These are phyloP conservation scores for Oryza brachyantha DNA, from an alignment of 176 grass and related monocot species.

Conservation along the genomic window DNA sequence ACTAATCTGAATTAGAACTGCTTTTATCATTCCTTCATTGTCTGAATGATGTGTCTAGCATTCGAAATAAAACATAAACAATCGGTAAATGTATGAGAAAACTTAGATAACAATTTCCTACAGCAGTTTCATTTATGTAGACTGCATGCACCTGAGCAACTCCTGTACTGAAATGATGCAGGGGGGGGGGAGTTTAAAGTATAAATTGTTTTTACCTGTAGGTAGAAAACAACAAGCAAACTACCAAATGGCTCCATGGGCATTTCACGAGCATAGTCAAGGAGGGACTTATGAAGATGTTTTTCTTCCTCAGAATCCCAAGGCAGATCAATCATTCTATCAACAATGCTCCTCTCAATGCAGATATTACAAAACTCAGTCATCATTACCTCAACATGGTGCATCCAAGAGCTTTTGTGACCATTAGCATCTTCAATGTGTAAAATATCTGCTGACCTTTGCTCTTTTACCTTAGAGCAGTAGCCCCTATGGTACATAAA, in stretches of 20 bases:
- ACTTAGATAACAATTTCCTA: background rate
- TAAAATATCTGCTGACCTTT: constrained; percentile 30
- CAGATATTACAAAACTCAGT: constrained; percentile 79
- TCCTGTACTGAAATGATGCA: background rate
- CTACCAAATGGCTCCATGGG: constrained; percentile 62
- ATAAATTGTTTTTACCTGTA: constrained; percentile 65
- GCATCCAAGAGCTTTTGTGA: constrained; percentile 42
- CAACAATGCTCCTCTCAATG: constrained; percentile 58
- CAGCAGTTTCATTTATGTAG: background rate
- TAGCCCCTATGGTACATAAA: constrained; percentile 80
- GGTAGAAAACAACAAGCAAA: constrained; percentile 90
- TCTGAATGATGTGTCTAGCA: constrained; percentile 11
- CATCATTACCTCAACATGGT: constrained; percentile 66
- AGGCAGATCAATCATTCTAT: constrained; percentile 90
- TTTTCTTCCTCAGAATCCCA: constrained; percentile 90
- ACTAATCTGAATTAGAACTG: constrained; percentile 3
- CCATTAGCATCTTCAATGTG: constrained; percentile 19
- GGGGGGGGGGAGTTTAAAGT: background rate
- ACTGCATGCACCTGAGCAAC: background rate
- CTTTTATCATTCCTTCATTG: background rate
- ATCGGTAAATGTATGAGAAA: constrained; percentile 20
- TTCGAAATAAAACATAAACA: background rate
- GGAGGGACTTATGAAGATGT: constrained; percentile 77
- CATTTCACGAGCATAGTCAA: constrained; percentile 62
- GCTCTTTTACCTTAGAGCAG: constrained; percentile 69